Conservation (phyloP, 2,329 filamentous ascomycete genomes). For the Aureobasidium lini region DNA sequence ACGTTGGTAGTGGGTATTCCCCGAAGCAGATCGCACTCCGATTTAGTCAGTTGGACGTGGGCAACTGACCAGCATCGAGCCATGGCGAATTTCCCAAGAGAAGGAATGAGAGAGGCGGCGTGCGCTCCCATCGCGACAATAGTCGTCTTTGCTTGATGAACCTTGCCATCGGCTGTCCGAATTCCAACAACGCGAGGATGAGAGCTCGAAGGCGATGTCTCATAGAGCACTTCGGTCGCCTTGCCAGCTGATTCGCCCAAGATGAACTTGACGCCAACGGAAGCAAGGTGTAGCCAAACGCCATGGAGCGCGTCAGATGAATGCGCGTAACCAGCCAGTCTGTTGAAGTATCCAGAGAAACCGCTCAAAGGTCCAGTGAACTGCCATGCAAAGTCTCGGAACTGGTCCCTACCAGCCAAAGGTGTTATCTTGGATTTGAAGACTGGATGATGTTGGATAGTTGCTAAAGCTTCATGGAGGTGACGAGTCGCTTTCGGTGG, state of each 20-base stretch:
- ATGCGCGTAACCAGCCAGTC: conserved; percentile 50
- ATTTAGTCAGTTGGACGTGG: conserved; percentile 49
- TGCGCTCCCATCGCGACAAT: conserved; percentile 48
- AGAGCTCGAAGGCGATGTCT: neutral
- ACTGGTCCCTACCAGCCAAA: too few relatives aligned
- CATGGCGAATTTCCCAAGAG: conserved; percentile 43
- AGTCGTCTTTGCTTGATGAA: conserved; percentile 24
- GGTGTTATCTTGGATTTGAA: too few relatives aligned
- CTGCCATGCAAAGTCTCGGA: too few relatives aligned
- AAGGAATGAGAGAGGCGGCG: conserved; percentile 41
- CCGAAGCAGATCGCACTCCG: conserved; percentile 46
- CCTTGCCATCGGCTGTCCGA: neutral
- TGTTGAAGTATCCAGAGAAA: conserved; percentile 55
- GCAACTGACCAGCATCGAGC: conserved; percentile 54
- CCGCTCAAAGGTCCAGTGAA: conserved; percentile 29
- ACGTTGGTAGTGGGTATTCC: conserved; percentile 55
- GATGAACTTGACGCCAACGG: conserved; percentile 27
- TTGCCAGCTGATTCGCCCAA: neutral
- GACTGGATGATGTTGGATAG: too few relatives aligned
- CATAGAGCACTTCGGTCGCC: neutral
- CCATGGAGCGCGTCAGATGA: conserved; percentile 45
- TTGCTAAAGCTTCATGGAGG: too few relatives aligned
- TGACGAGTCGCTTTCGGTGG: too few relatives aligned
- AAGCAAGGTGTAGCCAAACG: conserved; percentile 37
- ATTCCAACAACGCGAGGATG: neutral